phyloP scores from a whole-genome alignment of 2,329 filamentous ascomycete genomes.

The Neoarthrinium moseri region DNA sequence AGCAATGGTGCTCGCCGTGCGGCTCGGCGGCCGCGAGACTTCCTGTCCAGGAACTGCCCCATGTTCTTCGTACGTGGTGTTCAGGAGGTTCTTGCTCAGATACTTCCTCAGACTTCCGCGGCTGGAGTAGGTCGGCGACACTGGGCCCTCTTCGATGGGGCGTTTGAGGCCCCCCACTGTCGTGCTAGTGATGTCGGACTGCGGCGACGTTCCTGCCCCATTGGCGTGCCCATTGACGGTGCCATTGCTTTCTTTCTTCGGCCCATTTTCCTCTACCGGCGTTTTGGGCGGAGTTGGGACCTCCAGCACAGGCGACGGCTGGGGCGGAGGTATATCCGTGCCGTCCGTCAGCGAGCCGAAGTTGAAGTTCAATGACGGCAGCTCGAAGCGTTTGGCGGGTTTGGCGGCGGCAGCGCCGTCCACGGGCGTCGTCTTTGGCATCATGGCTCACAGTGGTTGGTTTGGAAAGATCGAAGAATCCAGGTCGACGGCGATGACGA shows the following conservation, averaged over 20 bases:
- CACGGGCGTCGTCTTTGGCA: conserved; percentile 3
- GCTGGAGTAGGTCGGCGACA: conserved; percentile 50
- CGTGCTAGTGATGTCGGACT: conserved; percentile 25
- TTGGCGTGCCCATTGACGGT: conserved; percentile 38
- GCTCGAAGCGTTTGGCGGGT: conserved; percentile 46
- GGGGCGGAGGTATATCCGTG: conserved; percentile 59
- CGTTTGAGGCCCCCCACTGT: conserved; percentile 43
- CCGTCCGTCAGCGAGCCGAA: conserved; percentile 60
- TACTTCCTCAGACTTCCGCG: conserved; percentile 58
- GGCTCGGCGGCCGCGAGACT: conserved; percentile 47
- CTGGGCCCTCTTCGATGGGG: conserved; percentile 47
- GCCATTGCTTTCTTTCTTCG: conserved; percentile 24
- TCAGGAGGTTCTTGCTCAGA: conserved; percentile 55
- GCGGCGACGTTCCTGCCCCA: conserved; percentile 29
- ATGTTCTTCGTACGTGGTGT: conserved; percentile 48
- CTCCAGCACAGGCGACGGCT: conserved; percentile 51
- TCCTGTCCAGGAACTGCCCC: conserved; percentile 32
- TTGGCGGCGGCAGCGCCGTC: background rate
- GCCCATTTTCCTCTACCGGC: conserved; percentile 19
- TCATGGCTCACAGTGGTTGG: conserved; percentile 1
- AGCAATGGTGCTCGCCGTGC: conserved; percentile 44
- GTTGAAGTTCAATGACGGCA: conserved; percentile 57
- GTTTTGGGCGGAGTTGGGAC: conserved; percentile 43
- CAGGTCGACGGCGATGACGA: background rate
- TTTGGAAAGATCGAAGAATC: background rate